A percentile compares a stretch with the other conserved stretches of the same genome.
Conservation (phyloP, 805 yeast genomes). For the Lachancea waltii region DNA sequence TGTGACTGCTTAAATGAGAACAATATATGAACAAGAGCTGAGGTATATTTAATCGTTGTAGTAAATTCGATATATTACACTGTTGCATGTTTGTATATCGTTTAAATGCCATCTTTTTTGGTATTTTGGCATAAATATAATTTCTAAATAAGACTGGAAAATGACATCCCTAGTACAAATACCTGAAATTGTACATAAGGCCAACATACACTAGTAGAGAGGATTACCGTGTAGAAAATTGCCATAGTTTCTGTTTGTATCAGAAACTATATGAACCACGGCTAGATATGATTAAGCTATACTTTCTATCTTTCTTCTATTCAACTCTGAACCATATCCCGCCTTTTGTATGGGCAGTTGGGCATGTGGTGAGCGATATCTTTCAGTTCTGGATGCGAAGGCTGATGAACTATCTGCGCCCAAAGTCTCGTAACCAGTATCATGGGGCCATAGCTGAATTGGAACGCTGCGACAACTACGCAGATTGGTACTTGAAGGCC, state of each 20-base stretch:
- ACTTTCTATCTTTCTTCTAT: conserved; percentile 24
- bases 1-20: no score
- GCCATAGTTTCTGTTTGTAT: no score
- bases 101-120: neutral
- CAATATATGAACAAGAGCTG: no score
- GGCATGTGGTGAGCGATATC: conserved; percentile 39
- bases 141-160: neutral
- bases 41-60: no score
- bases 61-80: no score
- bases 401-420: conserved; percentile 24
- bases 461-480: conserved; percentile 48
- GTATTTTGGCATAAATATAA: neutral
- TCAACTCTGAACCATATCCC: conserved; percentile 36
- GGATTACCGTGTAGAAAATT: no score
- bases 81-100: no score
- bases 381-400: conserved; percentile 36
- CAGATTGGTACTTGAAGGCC: conserved; percentile 63
- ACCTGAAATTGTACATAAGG: neutral
- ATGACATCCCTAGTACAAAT: neutral
- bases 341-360: conserved; percentile 36
- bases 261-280: neutral
- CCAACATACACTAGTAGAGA: no score
- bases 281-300: conserved; percentile 12
- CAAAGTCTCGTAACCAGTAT: conserved; percentile 26
- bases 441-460: conserved; percentile 44